Evolutionary conservation across 495 filamentous ascomycete genomes (phyloP).

Genomic region (Penicillium bovifimosum): DNA sequence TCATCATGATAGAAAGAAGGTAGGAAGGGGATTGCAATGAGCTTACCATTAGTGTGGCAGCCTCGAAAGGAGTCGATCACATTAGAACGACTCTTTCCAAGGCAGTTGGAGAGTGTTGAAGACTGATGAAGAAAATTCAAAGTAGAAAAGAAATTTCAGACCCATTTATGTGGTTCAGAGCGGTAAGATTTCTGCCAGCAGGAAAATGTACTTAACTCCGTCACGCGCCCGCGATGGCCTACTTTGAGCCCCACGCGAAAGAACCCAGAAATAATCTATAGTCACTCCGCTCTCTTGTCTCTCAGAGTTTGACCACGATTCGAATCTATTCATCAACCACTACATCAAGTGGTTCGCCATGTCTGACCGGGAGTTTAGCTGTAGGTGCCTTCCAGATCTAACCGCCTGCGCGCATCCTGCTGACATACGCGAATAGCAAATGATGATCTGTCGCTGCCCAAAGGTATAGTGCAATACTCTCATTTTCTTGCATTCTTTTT

Average conservation of each 20-base stretch:
- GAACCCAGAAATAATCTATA: slow-evolving; percentile 5
- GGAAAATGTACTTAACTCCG: slow-evolving; percentile 20
- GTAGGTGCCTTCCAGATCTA: slow-evolving; percentile 44
- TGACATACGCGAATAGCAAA: slow-evolving; percentile 49
- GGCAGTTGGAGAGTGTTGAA: slow-evolving; percentile 7
- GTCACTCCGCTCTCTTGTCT: not conserved
- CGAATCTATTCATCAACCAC: slow-evolving; percentile 2
- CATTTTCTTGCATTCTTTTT: not conserved
- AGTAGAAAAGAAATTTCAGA: slow-evolving; percentile 1
- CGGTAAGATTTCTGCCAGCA: slow-evolving; percentile 13
- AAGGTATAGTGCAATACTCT: slow-evolving; percentile 52
- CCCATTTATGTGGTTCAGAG: slow-evolving; percentile 4
- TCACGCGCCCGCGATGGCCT: slow-evolving; percentile 11
- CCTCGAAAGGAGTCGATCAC: slow-evolving; percentile 7
- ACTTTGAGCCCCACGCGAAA: slow-evolving; percentile 17
- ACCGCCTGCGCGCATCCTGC: slow-evolving; percentile 16
- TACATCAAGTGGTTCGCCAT: slow-evolving; percentile 42
- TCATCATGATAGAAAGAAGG: slow-evolving; percentile 63
- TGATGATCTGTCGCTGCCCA: slow-evolving; percentile 92
- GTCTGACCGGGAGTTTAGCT: slow-evolving; percentile 87
- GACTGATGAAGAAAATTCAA: slow-evolving; percentile 5
- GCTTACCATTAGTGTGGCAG: slow-evolving; percentile 36
- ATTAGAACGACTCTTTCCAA: slow-evolving; percentile 11
- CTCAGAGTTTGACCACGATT: not conserved
- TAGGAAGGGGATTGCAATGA: slow-evolving; percentile 6